phyloP scores from a whole-genome alignment of 768 basidiomycete genomes.

The Chalciporus piperatus region DNA sequence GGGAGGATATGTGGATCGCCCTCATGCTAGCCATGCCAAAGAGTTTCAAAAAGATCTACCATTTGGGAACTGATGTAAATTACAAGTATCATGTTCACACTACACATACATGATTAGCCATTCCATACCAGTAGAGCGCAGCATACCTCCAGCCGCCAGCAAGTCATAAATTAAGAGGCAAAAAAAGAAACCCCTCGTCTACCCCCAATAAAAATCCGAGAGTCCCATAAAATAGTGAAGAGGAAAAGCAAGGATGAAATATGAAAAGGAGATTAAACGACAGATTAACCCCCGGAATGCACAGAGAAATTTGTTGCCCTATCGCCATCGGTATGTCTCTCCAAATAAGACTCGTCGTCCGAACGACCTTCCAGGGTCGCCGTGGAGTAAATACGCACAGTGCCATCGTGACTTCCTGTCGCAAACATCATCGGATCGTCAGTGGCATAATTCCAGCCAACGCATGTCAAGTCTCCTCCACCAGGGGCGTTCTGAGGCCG shows the following conservation, averaged over 20 bases:
- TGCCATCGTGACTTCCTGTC: conserved; percentile 76
- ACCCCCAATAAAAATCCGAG: conserved; percentile 14
- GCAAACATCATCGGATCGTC: conserved; percentile 55
- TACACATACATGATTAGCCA: conserved; percentile 25
- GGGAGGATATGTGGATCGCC: neutral
- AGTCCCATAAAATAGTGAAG: neutral
- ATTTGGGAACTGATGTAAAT: conserved; percentile 16
- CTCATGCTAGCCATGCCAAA: neutral
- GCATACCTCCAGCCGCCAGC: conserved; percentile 8
- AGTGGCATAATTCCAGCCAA: conserved; percentile 74
- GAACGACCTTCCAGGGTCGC: conserved; percentile 24
- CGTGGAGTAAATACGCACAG: conserved; percentile 69
- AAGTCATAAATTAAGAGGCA: conserved; percentile 26
- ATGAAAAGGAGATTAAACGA: conserved; percentile 1
- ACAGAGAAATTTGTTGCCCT: conserved; percentile 24
- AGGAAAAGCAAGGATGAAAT: neutral
- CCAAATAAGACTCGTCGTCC: conserved; percentile 25
- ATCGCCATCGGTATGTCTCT: conserved; percentile 23
- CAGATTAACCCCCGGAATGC: conserved; percentile 26
- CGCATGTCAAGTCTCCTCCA: conserved; percentile 67
- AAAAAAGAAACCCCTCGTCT: neutral
- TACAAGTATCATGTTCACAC: conserved; percentile 17
- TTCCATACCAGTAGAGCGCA: conserved; percentile 22
- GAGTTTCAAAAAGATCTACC: conserved; percentile 5
- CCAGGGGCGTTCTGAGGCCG: conserved; percentile 51